Evolutionary conservation across 2,329 filamentous ascomycete genomes (phyloP).

Genomic region (Xylariales sp.): DNA sequence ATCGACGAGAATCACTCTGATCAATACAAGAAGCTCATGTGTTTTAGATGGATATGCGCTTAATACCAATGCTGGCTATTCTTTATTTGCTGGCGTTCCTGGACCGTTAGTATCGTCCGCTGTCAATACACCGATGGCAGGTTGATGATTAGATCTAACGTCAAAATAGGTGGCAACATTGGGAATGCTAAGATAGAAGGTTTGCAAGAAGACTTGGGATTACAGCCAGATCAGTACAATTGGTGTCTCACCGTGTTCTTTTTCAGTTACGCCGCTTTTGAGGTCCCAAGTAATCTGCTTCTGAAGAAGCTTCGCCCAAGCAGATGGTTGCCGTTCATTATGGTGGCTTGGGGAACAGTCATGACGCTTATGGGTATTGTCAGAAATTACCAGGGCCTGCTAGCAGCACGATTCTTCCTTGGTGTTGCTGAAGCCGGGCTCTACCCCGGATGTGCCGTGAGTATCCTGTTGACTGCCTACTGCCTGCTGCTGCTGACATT

Average conservation of each 20-base stretch:
- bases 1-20: background rate
- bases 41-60: slow-evolving; percentile 42
- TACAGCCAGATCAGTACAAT: slow-evolving; percentile 68
- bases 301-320: slow-evolving; percentile 70
- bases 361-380: slow-evolving; percentile 53
- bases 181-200: slow-evolving; percentile 63
- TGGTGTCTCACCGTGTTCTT: slow-evolving; percentile 68
- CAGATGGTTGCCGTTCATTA: slow-evolving; percentile 66
- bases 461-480: slow-evolving; percentile 5
- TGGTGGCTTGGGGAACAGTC: slow-evolving; percentile 40
- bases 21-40: background rate
- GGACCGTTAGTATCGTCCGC: slow-evolving; percentile 43
- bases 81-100: slow-evolving; percentile 67
- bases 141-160: no score
- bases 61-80: slow-evolving; percentile 59
- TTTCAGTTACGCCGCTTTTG: slow-evolving; percentile 72
- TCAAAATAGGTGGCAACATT: slow-evolving; percentile 57
- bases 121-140: no score
- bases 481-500: background rate
- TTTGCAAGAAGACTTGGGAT: slow-evolving; percentile 45
- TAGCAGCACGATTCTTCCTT: slow-evolving; percentile 47
- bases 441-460: slow-evolving; percentile 28
- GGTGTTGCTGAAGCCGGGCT: slow-evolving; percentile 26
- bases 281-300: slow-evolving; percentile 72
- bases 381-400: slow-evolving; percentile 40